Evolutionary conservation across 768 basidiomycete genomes (phyloP), one percentile per base, ranked within the genome.

Genomic region (Boletus rubescentipes): DNA sequence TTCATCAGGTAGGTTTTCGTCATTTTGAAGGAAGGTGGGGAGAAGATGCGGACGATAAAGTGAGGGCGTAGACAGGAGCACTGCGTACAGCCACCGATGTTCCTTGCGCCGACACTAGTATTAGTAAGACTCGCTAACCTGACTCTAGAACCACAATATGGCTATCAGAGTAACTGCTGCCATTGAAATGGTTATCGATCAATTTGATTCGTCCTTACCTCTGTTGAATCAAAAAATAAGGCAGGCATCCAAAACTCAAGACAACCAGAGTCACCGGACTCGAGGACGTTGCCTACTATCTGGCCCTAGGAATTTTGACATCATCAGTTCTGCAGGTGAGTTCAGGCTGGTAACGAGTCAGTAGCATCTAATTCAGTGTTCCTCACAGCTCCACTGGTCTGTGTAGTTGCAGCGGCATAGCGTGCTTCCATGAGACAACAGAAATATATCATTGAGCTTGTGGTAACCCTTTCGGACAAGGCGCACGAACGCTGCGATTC

Each of bases 1-100:
- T 85, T 91, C 87, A 92, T 91, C 46, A 91, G 73, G 62, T 91
- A 91, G 55, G 83, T 83, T 68, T 91, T 91, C 59, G 90, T 91
- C 89, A 92, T 92, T 62, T 68, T 79, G 73, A 57, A 46, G 15
- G 9, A 36, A 11, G 37, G 39, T 43, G 26, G 6, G 30, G 37
- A 32, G 39, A 50, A 39, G 59, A 30, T 9, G 49, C 23, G 36
- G 39, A 31, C 14, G n/a, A 51, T 36, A 34, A 51, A 51, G 32
- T 10, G 40, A 40, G 8, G 34, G 21, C 18, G 39, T 0, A 49
- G 60, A 67, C 62, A 67, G 66, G 67, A 67, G 67, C 54, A 52
- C 56, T 30, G 0, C 1, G 57, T 32, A 62, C 61, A 63, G 61
- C 61, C 61, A 62, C 61, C 20, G 20, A 38, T 5, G n/a, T n/a